phyloP scores from a whole-genome alignment of 2,329 filamentous ascomycete genomes.

The Verticillium nonalfalfae region DNA sequence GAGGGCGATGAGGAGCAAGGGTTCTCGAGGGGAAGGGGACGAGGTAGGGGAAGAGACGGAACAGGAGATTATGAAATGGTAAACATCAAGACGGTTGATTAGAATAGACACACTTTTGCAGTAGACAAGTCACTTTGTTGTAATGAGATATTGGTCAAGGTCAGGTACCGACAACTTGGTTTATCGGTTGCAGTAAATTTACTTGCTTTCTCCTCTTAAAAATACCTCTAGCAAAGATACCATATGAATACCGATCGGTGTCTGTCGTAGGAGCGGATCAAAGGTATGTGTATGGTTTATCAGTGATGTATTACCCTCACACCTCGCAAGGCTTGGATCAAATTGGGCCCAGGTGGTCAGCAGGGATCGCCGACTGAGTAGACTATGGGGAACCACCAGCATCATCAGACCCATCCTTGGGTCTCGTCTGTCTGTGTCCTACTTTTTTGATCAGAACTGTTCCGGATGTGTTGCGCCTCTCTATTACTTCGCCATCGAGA shows the following conservation, averaged over 20 bases:
- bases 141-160: neutral
- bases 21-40: constrained; percentile 40
- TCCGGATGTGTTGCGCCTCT: neutral
- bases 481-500: neutral
- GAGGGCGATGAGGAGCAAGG: constrained; percentile 32
- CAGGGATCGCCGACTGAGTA: neutral
- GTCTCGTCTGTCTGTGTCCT: neutral
- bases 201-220: too few relatives aligned
- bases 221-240: too few relatives aligned
- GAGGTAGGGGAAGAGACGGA: constrained; percentile 47
- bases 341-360: too few relatives aligned
- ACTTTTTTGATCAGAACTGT: neutral
- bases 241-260: too few relatives aligned
- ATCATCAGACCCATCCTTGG: neutral
- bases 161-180: neutral
- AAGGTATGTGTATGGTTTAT: too few relatives aligned
- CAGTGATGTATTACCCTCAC: too few relatives aligned
- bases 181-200: too few relatives aligned
- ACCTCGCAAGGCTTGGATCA: neutral
- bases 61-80: constrained; percentile 63
- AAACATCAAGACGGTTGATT: constrained; percentile 30
- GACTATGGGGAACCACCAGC: neutral
- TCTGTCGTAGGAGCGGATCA: too few relatives aligned
- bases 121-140: neutral
- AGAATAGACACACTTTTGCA: neutral